Evolutionary conservation across 176 grass and related monocot genomes (phyloP).

Genomic region (Oryza officinalis): DNA sequence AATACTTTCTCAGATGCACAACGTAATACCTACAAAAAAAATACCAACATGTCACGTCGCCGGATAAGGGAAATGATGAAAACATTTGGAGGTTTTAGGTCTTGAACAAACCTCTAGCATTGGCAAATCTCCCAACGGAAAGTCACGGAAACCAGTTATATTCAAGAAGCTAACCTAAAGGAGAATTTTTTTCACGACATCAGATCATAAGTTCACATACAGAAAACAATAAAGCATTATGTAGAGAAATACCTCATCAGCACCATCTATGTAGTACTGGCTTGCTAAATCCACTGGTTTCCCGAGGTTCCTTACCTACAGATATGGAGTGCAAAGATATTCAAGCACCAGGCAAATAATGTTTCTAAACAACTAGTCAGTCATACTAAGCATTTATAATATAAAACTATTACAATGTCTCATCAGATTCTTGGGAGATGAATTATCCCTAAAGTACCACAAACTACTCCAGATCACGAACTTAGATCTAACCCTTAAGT

Average conservation of each 20-base stretch:
- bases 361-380: slow-evolving; percentile 2
- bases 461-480: not conserved
- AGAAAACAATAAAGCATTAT: not conserved
- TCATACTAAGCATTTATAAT: not conserved
- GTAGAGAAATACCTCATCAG: slow-evolving; percentile 78
- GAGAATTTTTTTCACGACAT: slow-evolving; percentile 31
- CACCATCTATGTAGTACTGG: slow-evolving; percentile 95
- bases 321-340: slow-evolving; percentile 24
- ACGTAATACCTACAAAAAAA: slow-evolving; percentile 70
- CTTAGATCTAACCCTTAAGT: slow-evolving; percentile 25
- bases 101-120: slow-evolving; percentile 90
- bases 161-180: slow-evolving; percentile 97
- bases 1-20: slow-evolving; percentile 93
- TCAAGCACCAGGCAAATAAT: not conserved
- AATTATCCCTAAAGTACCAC: slow-evolving; percentile 2
- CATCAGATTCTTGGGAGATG: slow-evolving; percentile 13
- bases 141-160: slow-evolving; percentile 99
- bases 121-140: slow-evolving; percentile 93
- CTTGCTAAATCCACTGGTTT: slow-evolving; percentile 97
- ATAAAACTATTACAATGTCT: slow-evolving; percentile 1
- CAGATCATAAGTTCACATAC: slow-evolving; percentile 23
- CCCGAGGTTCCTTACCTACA: slow-evolving; percentile 95
- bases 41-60: slow-evolving; percentile 26
- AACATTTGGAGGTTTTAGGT: slow-evolving; percentile 19
- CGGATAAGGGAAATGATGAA: not conserved